phyloP scores from a whole-genome alignment of 139 green algal genomes.

The Eudorina sp. region DNA sequence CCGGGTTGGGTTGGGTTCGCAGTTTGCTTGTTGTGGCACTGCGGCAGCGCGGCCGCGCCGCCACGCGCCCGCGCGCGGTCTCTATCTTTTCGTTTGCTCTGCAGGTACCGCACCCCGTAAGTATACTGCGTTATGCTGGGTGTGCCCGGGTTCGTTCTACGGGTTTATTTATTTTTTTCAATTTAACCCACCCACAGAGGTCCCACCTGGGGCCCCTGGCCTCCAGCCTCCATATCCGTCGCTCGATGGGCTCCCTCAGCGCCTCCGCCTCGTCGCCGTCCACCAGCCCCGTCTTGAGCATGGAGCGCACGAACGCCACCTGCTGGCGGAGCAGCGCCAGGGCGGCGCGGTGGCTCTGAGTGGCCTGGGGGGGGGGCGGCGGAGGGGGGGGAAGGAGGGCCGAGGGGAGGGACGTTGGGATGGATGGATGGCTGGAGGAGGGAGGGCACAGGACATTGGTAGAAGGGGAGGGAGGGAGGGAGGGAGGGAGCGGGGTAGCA shows the following conservation, averaged over 20 bases:
- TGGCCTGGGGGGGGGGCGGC: conserved; percentile 59
- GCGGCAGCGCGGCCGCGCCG: too few relatives aligned
- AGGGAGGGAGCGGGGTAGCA: too few relatives aligned
- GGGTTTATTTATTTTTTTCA: too few relatives aligned
- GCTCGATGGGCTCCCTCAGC: conserved; percentile 74
- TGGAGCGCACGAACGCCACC: conserved; percentile 72
- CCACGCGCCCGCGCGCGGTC: background rate
- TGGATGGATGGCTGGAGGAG: too few relatives aligned
- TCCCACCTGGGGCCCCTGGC: conserved; percentile 73
- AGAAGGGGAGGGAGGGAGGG: too few relatives aligned
- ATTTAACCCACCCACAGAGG: too few relatives aligned
- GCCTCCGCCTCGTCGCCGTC: conserved; percentile 73
- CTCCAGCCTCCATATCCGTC: conserved; percentile 76
- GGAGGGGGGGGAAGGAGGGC: background rate
- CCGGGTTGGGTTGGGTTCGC: too few relatives aligned
- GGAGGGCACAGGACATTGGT: too few relatives aligned
- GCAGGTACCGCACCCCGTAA: background rate
- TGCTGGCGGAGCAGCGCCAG: conserved; percentile 88
- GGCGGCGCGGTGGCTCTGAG: conserved; percentile 88
- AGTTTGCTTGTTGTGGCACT: too few relatives aligned
- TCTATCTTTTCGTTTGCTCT: background rate
- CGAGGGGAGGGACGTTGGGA: too few relatives aligned
- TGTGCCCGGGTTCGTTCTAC: too few relatives aligned
- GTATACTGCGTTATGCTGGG: background rate
- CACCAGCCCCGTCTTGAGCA: conserved; percentile 72